Evolutionary conservation across 108 stramenopile species (phyloP).

Genomic region (Nannochloropsis gaditana): DNA sequence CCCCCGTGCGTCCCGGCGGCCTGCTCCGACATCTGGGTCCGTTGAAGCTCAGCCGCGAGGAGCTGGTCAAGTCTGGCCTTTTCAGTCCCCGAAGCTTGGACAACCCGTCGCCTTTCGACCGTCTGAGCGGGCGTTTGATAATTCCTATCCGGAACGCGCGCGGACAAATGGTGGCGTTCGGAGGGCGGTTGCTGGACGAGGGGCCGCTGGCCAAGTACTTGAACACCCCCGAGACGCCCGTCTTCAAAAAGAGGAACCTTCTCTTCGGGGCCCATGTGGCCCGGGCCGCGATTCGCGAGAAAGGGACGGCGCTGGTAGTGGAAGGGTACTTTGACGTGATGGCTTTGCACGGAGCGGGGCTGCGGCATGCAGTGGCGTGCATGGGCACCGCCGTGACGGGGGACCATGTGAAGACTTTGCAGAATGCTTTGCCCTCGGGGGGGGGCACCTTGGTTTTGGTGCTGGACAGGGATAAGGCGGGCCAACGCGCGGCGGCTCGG

Average conservation of each 20-base stretch:
- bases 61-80: slow-evolving; percentile 77
- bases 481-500: slow-evolving; percentile 66
- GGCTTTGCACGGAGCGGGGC: slow-evolving; percentile 67
- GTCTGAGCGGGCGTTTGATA: slow-evolving; percentile 45
- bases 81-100: slow-evolving; percentile 21
- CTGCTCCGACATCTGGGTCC: slow-evolving; percentile 66
- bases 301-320: slow-evolving; percentile 61
- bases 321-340: slow-evolving; percentile 93
- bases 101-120: slow-evolving; percentile 23
- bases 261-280: slow-evolving; percentile 73
- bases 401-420: slow-evolving; percentile 63
- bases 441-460: slow-evolving; percentile 64
- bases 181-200: slow-evolving; percentile 38
- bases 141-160: slow-evolving; percentile 45
- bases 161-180: slow-evolving; percentile 45
- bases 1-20: slow-evolving; percentile 68
- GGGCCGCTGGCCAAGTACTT: slow-evolving; percentile 68
- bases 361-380: slow-evolving; percentile 67
- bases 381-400: slow-evolving; percentile 78
- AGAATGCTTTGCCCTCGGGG: slow-evolving; percentile 47
- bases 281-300: slow-evolving; percentile 35
- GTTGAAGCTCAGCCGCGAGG: slow-evolving; percentile 62
- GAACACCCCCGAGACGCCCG: slow-evolving; percentile 75
- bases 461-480: slow-evolving; percentile 81
- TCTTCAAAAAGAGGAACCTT: slow-evolving; percentile 71